Evolutionary conservation across 2,329 filamentous ascomycete species (phyloP).

Genomic region (Aureobasidium musti): DNA sequence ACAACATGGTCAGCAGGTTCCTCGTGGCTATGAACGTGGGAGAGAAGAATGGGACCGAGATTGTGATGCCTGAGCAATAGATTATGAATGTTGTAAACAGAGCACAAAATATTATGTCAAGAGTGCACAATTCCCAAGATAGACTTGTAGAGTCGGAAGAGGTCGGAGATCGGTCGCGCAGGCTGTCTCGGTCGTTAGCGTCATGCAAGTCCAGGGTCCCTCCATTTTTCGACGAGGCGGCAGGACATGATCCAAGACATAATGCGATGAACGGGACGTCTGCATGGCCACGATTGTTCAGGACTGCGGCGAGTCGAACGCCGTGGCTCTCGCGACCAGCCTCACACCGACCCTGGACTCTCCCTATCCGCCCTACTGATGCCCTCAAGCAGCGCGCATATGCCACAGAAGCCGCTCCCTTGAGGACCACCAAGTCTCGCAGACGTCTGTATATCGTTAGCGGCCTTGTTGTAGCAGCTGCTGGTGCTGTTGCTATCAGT

Average conservation of each 20-base stretch:
- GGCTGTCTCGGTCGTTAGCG: constrained; percentile 15
- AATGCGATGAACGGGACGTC: constrained; percentile 27
- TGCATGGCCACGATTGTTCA: constrained; percentile 25
- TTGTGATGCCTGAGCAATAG: constrained; percentile 38
- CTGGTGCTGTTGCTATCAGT: constrained; percentile 53
- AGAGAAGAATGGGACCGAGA: constrained; percentile 43
- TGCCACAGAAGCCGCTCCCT: constrained; percentile 28
- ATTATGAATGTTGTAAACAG: neutral
- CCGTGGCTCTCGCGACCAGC: constrained; percentile 20
- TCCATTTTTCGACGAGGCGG: constrained; percentile 4
- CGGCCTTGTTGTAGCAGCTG: constrained; percentile 38
- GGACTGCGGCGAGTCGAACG: constrained; percentile 5
- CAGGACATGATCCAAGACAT: neutral
- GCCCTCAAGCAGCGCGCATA: constrained; percentile 27
- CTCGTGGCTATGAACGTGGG: constrained; percentile 45
- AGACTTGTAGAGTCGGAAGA: neutral
- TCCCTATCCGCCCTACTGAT: constrained; percentile 7
- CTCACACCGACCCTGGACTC: neutral
- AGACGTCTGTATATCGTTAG: constrained; percentile 32
- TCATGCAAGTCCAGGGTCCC: constrained; percentile 26
- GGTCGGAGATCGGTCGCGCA: constrained; percentile 7
- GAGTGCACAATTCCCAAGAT: constrained; percentile 4
- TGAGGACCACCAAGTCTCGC: constrained; percentile 38
- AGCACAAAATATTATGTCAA: constrained; percentile 4
- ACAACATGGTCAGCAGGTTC: constrained; percentile 45